These are phyloP conservation scores for Cutaneotrichosporon sp. DNA, from an alignment of 1,284 basidiomycete genomes.

Conservation along the genomic window DNA sequence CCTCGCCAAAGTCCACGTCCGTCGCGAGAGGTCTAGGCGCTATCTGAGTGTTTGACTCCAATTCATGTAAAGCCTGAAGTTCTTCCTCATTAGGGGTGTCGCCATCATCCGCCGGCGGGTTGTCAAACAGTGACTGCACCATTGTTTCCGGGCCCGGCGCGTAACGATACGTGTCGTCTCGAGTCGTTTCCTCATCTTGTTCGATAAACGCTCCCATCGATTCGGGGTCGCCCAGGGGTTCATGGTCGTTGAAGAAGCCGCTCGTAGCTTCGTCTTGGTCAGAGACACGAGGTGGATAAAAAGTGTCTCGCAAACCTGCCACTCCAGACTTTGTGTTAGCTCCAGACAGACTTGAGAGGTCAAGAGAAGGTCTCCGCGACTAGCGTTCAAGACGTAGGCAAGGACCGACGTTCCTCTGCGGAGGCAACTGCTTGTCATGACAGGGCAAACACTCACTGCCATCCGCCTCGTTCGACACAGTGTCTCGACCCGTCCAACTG, in stretches of 20 bases:
- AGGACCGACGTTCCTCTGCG: too few relatives aligned
- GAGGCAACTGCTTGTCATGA: background rate
- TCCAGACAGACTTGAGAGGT: too few relatives aligned
- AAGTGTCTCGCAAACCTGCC: constrained; percentile 53
- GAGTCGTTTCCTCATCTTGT: constrained; percentile 2
- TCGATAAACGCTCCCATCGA: background rate
- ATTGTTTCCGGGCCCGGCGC: constrained; percentile 4
- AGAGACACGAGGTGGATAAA: constrained; percentile 52
- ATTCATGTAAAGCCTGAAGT: constrained; percentile 60
- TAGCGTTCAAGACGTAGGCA: too few relatives aligned
- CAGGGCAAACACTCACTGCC: constrained; percentile 66
- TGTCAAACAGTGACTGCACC: constrained; percentile 38
- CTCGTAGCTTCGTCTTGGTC: constrained; percentile 38
- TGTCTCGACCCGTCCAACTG: constrained; percentile 72
- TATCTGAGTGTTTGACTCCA: constrained; percentile 58
- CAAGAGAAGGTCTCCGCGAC: too few relatives aligned
- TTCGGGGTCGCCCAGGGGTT: constrained; percentile 1
- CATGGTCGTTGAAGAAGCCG: too few relatives aligned
- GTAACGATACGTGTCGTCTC: background rate
- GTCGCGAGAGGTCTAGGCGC: too few relatives aligned
- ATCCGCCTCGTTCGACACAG: constrained; percentile 75
- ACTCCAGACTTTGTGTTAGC: constrained; percentile 46
- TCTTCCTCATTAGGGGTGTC: constrained; percentile 28
- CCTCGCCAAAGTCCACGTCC: constrained; percentile 4
- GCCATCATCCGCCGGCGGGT: background rate